phyloP scores from a whole-genome alignment of 495 filamentous ascomycete genomes.

The Melanomma pulvis-pyrius region DNA sequence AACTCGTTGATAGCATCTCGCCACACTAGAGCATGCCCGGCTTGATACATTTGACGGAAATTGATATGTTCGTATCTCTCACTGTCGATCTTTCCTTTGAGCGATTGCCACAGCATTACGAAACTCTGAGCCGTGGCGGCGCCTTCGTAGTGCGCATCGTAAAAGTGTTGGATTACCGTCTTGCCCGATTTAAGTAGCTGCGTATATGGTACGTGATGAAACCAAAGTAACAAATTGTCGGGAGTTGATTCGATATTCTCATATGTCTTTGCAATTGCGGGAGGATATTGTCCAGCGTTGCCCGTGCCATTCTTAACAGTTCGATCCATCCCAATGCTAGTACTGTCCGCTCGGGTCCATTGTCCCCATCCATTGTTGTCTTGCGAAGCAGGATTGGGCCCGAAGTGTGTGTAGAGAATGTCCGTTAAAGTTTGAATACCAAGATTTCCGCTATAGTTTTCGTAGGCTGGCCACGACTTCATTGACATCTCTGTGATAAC shows the following conservation, averaged over 20 bases:
- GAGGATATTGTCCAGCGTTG: constrained; percentile 66
- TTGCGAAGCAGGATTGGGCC: constrained; percentile 66
- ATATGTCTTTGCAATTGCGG: constrained; percentile 58
- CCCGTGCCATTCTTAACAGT: constrained; percentile 69
- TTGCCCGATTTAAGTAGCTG: constrained; percentile 64
- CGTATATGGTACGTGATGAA: constrained; percentile 74
- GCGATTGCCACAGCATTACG: constrained; percentile 54
- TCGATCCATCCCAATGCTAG: constrained; percentile 71
- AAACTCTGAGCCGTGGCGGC: constrained; percentile 63
- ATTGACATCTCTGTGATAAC: constrained; percentile 66
- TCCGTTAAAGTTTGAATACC: constrained; percentile 72
- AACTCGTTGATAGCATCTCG: constrained; percentile 65
- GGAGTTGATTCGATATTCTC: constrained; percentile 67
- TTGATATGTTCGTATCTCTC: constrained; percentile 62
- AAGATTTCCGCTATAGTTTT: constrained; percentile 71
- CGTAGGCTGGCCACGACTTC: constrained; percentile 71
- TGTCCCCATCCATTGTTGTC: constrained; percentile 73
- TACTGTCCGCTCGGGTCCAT: constrained; percentile 67
- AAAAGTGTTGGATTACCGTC: constrained; percentile 77
- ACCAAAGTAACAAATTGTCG: constrained; percentile 72
- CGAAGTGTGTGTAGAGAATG: constrained; percentile 67
- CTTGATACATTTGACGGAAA: constrained; percentile 63
- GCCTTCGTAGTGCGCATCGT: constrained; percentile 69
- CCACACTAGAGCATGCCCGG: constrained; percentile 71
- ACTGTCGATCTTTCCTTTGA: constrained; percentile 61